These are phyloP conservation scores for Carallia brachiata DNA, from an alignment of 345 rosid genomes.

Conservation along the genomic window DNA sequence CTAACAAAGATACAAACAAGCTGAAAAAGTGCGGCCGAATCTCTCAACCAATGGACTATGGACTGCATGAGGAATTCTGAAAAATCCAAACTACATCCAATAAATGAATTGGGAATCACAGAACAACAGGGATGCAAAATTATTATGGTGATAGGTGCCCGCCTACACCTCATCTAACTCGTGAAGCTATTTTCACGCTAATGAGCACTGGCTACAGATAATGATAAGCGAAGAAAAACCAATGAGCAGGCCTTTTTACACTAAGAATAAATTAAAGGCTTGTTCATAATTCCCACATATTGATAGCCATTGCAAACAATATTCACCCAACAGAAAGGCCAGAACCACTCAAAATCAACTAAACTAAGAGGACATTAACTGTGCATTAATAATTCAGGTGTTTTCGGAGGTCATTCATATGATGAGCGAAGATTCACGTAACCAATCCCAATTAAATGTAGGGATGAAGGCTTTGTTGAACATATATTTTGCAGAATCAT, in stretches of 20 bases:
- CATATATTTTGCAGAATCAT: no score
- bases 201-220: background rate
- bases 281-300: background rate
- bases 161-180: background rate
- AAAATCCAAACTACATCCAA: background rate
- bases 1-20: background rate
- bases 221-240: background rate
- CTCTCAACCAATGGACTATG: background rate
- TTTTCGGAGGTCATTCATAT: background rate
- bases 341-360: background rate
- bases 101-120: background rate
- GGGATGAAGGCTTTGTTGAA: no score
- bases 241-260: background rate
- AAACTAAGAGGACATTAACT: background rate
- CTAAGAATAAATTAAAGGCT: background rate
- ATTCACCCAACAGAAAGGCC: background rate
- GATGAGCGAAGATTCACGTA: background rate
- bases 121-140: background rate
- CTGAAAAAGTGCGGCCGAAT: background rate
- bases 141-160: background rate
- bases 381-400: background rate
- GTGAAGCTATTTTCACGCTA: no score
- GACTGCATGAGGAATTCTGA: background rate
- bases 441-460: background rate
- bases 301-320: background rate